Percentiles rank a stretch among this genome's conserved stretches.
Conservation (phyloP, 164 flowering plant species). For the Aristolochia fimbriata region DNA sequence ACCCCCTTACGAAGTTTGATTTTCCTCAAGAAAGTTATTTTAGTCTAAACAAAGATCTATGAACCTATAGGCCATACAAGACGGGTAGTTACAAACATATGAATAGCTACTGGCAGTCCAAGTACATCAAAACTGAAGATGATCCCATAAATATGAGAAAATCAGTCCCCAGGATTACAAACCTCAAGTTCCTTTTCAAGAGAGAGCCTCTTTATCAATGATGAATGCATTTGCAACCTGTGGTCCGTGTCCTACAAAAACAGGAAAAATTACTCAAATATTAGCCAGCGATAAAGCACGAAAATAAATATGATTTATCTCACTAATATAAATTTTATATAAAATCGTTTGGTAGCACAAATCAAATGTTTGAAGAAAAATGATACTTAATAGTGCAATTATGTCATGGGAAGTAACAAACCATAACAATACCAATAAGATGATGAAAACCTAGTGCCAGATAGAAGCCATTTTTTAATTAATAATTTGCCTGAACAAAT, state of each 20-base stretch:
- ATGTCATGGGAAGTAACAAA: no score
- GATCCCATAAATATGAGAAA: not conserved
- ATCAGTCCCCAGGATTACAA: slow-evolving; percentile 5
- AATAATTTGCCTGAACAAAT: not conserved
- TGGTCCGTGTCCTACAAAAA: slow-evolving; percentile 34
- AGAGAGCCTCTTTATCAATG: slow-evolving; percentile 54
- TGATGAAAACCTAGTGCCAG: no score
- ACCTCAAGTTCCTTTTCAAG: slow-evolving; percentile 73
- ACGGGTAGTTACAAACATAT: not conserved
- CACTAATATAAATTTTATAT: not conserved
- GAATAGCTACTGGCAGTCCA: not conserved
- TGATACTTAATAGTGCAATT: no score
- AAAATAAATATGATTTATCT: not conserved
- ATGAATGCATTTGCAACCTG: slow-evolving; percentile 68
- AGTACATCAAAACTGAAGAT: not conserved
- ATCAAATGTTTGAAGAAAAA: not conserved
- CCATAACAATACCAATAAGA: no score
- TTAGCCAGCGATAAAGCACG: not conserved
- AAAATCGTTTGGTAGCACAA: not conserved
- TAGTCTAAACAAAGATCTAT: not conserved
- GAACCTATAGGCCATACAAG: not conserved
- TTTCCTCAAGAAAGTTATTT: no score
- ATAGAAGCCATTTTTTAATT: not conserved
- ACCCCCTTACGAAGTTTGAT: no score
- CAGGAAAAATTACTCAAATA: not conserved